Base-by-base conservation (phyloP, 176 grass and related monocot genomes). In the Cenchrus americanus region DNA sequence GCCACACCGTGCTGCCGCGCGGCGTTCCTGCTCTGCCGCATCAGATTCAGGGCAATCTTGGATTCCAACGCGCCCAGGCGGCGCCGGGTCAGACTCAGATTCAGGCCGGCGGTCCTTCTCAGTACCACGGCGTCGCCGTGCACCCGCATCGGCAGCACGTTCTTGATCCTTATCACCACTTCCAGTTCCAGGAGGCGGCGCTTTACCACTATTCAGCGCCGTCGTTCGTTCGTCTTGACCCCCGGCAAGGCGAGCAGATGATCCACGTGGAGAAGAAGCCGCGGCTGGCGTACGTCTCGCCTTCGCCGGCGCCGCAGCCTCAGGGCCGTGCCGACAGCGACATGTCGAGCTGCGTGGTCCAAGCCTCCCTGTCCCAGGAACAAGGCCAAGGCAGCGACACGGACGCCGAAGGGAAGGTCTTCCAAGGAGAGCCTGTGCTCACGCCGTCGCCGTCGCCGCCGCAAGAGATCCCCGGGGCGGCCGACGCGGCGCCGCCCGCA, bases 251-350 rank as follows among this genome's bases (percentile, higher is more conserved):
- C 26, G 26, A 74, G 49, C 49, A 5, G 71, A 52, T 19, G 48
- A 21, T 10, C 71, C 49, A 53, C 24, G 21, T 5, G 27, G 72
- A 75, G 72, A 75, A 75, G 72, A 75, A 57, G 72, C 51, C 51
- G 27, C 72, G 51, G 49, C 50, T 57, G 30, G 0, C 17, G 51
- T 22, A 75, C 51, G 27, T 10, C 3, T n/a, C 18, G 18, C 18
- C 34, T 37, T 37, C 34, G 34, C 34, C 34, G 34, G 3, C 51
- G 51, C 9, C 72, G 7, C n/a, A 8, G 69, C 44, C n/a, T 14
- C 12, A 24, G 22, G 47, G 46, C 63, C 18, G 19, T 18, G 18
- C 14, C 48, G 71, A 12, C 26, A 21, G 49, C 26, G 48, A 2
- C 3, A 2, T 10, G 14, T 32, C 71, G 17, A 34, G 26, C 14